Conservation (phyloP, 2,329 filamentous ascomycete species). For the Colletotrichum tabaci region DNA sequence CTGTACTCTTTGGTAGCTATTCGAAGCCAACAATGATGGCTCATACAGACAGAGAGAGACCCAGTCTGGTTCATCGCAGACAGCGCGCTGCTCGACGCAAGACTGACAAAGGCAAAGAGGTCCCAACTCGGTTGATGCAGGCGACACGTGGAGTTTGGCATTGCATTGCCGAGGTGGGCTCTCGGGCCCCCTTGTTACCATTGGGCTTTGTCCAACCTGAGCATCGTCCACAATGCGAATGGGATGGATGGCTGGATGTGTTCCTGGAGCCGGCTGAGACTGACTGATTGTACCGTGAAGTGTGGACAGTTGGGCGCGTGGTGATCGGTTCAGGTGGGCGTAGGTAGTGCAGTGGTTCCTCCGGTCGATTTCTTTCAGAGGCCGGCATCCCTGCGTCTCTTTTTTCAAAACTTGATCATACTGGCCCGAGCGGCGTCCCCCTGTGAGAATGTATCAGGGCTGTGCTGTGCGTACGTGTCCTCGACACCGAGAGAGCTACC, state of each 20-base stretch:
- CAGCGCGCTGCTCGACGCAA: neutral
- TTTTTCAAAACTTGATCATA: conserved; percentile 6
- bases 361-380: neutral
- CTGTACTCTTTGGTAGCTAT: neutral
- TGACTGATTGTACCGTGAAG: neutral
- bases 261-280: neutral
- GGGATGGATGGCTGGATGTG: conserved; percentile 7
- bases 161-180: neutral
- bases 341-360: neutral
- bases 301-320: neutral
- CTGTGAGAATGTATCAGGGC: neutral
- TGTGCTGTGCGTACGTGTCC: neutral
- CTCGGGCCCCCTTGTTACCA: conserved; percentile 8
- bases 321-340: conserved; percentile 15
- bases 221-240: neutral
- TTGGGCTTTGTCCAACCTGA: neutral
- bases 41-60: neutral
- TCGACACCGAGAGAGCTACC: neutral
- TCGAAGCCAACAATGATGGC: neutral
- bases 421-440: conserved; percentile 13
- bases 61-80: conserved; percentile 2
- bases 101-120: conserved; percentile 1
- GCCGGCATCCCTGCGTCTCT: neutral
- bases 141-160: conserved; percentile 27
- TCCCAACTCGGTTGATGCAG: conserved; percentile 26